Evolutionary conservation across 2,329 filamentous ascomycete species (phyloP).

Genomic region (Amylocarpus encephaloides): DNA sequence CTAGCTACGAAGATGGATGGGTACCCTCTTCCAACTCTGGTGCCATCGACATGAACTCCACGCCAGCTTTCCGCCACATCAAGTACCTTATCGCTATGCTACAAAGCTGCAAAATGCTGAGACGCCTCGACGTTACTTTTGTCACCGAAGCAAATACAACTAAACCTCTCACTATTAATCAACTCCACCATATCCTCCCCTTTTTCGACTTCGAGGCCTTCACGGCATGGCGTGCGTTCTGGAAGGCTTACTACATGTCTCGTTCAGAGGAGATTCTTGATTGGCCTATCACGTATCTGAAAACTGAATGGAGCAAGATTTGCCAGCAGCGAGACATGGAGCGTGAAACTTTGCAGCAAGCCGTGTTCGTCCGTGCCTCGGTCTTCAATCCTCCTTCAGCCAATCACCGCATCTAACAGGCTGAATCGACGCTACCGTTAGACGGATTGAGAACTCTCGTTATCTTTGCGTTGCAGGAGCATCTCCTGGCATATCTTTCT

Average conservation of each 20-base stretch:
- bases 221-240: slow-evolving; percentile 19
- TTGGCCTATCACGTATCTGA: slow-evolving; percentile 9
- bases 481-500: no score
- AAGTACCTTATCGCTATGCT: not conserved
- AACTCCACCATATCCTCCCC: slow-evolving; percentile 20
- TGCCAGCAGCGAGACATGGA: not conserved
- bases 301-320: slow-evolving; percentile 7
- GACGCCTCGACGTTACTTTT: not conserved
- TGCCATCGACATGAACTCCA: not conserved
- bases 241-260: slow-evolving; percentile 13
- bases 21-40: not conserved
- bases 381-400: not conserved
- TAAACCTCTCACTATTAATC: slow-evolving; percentile 6
- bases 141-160: not conserved
- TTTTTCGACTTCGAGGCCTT: slow-evolving; percentile 24
- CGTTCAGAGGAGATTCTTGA: slow-evolving; percentile 4
- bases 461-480: no score
- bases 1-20: not conserved
- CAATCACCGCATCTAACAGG: no score
- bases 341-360: not conserved
- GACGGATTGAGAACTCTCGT: no score
- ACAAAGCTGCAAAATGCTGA: not conserved
- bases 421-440: no score
- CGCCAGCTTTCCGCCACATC: not conserved
- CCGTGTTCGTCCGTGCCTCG: not conserved